Evolutionary conservation across 1,284 basidiomycete genomes (phyloP).

Genomic region (Schizophyllum amplum): DNA sequence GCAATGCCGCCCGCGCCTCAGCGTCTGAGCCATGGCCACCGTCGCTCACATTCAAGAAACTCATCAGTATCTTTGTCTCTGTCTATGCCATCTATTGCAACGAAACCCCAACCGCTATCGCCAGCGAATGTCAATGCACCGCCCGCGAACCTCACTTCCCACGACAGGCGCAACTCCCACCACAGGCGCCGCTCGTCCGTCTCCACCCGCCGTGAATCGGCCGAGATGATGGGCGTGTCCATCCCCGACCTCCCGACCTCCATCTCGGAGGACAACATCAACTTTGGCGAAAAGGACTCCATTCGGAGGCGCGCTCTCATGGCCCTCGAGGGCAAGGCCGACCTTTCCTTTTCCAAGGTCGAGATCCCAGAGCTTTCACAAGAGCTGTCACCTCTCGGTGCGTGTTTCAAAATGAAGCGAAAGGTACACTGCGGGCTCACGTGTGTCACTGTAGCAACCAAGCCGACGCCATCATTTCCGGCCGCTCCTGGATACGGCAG

Average conservation of each 20-base stretch:
- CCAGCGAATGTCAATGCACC: conserved; percentile 26
- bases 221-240: conserved; percentile 74
- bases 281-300: conserved; percentile 66
- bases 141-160: conserved; percentile 21
- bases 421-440: conserved; percentile 27
- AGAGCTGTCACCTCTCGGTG: background rate
- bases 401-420: background rate
- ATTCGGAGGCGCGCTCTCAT: conserved; percentile 69
- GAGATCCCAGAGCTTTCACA: conserved; percentile 66
- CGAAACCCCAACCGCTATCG: conserved; percentile 23
- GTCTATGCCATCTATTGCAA: conserved; percentile 24
- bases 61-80: conserved; percentile 38
- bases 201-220: conserved; percentile 74
- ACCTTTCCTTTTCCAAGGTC: conserved; percentile 59
- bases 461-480: conserved; percentile 50
- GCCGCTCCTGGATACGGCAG: conserved; percentile 35
- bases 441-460: conserved; percentile 43
- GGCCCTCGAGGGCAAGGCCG: conserved; percentile 71
- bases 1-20: conserved; percentile 4
- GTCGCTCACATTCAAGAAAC: conserved; percentile 68
- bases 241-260: conserved; percentile 52
- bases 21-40: conserved; percentile 34
- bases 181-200: conserved; percentile 78
- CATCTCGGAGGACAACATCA: conserved; percentile 54
- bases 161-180: conserved; percentile 63